Evolutionary conservation across 2,329 filamentous ascomycete species (phyloP), one percentile per base, ranked within the genome.

Genomic region (Hypocrella siamensis): DNA sequence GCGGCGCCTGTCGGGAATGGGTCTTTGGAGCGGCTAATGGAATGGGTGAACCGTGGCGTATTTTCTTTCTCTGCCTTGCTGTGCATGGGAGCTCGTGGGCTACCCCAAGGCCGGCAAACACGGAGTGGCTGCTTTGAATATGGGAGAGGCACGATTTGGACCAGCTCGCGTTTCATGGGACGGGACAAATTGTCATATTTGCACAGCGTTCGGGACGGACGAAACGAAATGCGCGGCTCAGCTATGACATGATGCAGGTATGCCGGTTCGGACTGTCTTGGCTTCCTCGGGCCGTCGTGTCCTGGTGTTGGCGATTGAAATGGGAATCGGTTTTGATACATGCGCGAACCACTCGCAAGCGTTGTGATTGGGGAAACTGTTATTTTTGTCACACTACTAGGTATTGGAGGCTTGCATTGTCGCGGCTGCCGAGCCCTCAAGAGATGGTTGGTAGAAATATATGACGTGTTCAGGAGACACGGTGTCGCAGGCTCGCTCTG

Each of bases 251-350:
- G 46, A 51, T 28, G 27, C 16, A 44, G 44, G 10, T 35, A 44
- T 41, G 42, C 42, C 40, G 39, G 46, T 40, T 43, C 41, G 47
- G 47, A 45, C 51, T 47, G 41, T 37, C 41, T 41, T 46, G 43
- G 47, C 43, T 45, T 41, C 42, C 41, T 41, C 30, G 42, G 48
- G 50, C 46, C 46, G 38, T 51, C 42, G 46, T 40, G 51, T 51
- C 42, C 45, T 45, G 51, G 51, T 54, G 50, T 54, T 53, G 42
- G 46, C 44, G 34, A 46, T 43, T 40, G 36, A 30, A 22, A 18
- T 41, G 51, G 44, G 44, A 46, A 44, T 37, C 47, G 51, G 43
- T 48, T 45, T 41, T 36, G 31, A 12, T 30, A 27, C 25, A n/a
- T n/a, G n/a, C n/a, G n/a, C n/a, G n/a, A n/a, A n/a, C n/a, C n/a